Base-by-base conservation (phyloP, 345 rosid species). In the Carallia brachiata region DNA sequence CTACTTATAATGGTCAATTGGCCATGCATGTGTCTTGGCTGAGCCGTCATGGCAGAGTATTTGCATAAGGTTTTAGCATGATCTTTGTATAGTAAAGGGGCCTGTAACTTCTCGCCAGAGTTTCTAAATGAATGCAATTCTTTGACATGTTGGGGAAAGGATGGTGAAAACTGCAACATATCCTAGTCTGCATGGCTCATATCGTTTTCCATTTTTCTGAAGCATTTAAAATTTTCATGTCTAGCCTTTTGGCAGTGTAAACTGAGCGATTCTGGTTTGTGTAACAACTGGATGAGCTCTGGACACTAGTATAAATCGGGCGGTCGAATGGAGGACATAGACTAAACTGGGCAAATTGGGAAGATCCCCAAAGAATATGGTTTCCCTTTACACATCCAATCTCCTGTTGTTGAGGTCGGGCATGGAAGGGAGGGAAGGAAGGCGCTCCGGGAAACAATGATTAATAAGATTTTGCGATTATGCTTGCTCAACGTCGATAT, bases 401-500 rank as follows among this genome's bases (percentile, higher is more conserved):
- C 34, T 32, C 34, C 34, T 32, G 2, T 32, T 32, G 4, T 32
- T 32, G 2, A 23, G 23, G 23, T 23, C 23, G 23, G 23, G 0
- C 23, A 0, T 0, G 23, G 23, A 23, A 0, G 23, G 0, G 23
- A 0, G 23, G 23, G 23, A 23, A 23, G 23, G 23, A 23, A 23
- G 23, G 23, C 0, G 23, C 23, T 0, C 23, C 23, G 0, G 0
- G 23, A 23, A 23, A 23, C 23, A 23, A 23, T 23, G 0, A 23
- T 23, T 23, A 23, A 23, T 23, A 23, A 23, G 23, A 23, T 23
- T 23, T 23, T 23, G 23, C 23, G 0, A 23, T 23, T 0, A 23
- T 23, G 0, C 23, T 23, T 0, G 23, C 0, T 23, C 23, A 23
- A 32, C 34, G 85, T 79, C 74, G 70, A 76, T 79, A 89, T 95